phyloP scores from a whole-genome alignment of 1,139 yeast species.

The Lodderomyces theae region DNA sequence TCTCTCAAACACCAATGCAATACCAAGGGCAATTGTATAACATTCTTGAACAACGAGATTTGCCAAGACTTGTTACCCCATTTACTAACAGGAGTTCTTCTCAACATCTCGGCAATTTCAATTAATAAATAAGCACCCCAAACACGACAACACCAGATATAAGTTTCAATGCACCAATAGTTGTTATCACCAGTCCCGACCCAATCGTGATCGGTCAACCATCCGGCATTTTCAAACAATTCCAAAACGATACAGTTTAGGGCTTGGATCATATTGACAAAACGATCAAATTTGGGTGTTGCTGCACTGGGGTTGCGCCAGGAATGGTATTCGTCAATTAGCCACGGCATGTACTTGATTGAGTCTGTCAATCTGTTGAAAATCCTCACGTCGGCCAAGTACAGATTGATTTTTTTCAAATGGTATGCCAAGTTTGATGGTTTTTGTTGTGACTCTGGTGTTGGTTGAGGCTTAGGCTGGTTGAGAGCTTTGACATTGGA shows the following conservation, averaged over 20 bases:
- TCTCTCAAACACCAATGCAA: conserved; percentile 57
- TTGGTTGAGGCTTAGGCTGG: conserved; percentile 7
- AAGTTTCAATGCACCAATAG: conserved; percentile 45
- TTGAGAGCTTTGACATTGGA: conserved; percentile 5
- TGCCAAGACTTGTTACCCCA: conserved; percentile 36
- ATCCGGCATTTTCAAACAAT: conserved; percentile 55
- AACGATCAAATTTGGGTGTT: conserved; percentile 30
- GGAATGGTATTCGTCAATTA: conserved; percentile 37
- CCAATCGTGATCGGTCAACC: conserved; percentile 58
- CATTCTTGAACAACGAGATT: conserved; percentile 36
- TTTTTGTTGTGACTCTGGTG: conserved; percentile 5
- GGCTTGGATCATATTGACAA: conserved; percentile 40
- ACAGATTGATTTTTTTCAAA: conserved; percentile 42
- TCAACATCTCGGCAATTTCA: conserved; percentile 44
- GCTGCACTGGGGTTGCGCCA: conserved; percentile 25
- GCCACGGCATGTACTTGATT: conserved; percentile 51
- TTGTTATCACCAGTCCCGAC: conserved; percentile 43
- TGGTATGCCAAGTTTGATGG: conserved; percentile 35
- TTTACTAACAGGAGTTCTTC: conserved; percentile 39
- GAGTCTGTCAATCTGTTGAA: conserved; percentile 54
- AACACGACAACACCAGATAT: conserved; percentile 51
- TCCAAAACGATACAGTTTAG: conserved; percentile 46
- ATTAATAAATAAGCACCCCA: conserved; percentile 54
- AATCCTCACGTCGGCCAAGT: conserved; percentile 51
- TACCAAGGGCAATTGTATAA: conserved; percentile 53